Base-by-base conservation (phyloP, 306 rosid genomes). In the Erythrophleum fordii region DNA sequence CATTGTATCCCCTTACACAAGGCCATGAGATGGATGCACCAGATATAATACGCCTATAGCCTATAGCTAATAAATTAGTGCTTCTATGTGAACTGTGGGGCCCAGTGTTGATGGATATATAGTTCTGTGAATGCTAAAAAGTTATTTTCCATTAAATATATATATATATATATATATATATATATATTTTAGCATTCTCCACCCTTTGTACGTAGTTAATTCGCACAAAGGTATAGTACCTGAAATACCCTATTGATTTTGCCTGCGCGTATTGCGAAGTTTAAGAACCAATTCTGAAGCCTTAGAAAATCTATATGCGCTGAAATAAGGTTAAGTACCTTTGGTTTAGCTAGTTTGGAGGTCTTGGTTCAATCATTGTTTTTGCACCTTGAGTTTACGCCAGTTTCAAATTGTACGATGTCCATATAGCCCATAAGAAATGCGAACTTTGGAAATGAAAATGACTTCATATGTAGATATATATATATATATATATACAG, bases 111-210 rank as follows among this genome's bases (percentile, higher is more conserved):
- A 69, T 75, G 81, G 78, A 58, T 75, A 64, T 53, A 34, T 53
- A 78, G 68, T 66, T 83, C 73, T 51, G 44, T 59, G 61, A 69
- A 79, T 58, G 11, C 4, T 52, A 55, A 56, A 4, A 73, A 56
- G 90, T 65, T 69, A 59, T 83, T 59, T 55, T 78, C 52, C 25
- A 80, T 80, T 66, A 11, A n/a, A n/a, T n/a, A n/a, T n/a, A n/a
- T n/a, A n/a, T n/a, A n/a, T n/a, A n/a, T n/a, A n/a, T n/a, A n/a
- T n/a, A n/a, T n/a, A n/a, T n/a, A n/a, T n/a, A n/a, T n/a, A n/a
- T n/a, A n/a, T n/a, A n/a, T n/a, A n/a, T n/a, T n/a, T n/a, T 69
- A 56, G 10, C 41, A 39, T 37, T 77, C 17, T 0, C 14, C 34
- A 5, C 37, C 13, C 45, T 39, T 16, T 6, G 2, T 52, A 17